A percentile compares a stretch with the other conserved stretches of the same genome.
phyloP scores from a whole-genome alignment of 2,329 filamentous ascomycete species.

The Pseudogymnoascus verrucosus region DNA sequence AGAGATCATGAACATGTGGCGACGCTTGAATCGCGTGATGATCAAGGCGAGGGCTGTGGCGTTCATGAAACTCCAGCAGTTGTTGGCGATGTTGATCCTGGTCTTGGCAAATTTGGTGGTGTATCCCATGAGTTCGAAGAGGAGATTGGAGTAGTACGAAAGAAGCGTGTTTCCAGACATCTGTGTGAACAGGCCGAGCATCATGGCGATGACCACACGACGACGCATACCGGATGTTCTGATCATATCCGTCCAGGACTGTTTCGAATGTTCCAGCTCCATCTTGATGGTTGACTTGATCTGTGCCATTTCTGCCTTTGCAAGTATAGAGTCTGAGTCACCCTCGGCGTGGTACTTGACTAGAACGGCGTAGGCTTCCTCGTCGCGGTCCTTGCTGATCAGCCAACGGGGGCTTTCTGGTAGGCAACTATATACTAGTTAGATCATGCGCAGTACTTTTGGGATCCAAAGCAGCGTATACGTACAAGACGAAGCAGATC shows the following conservation, averaged over 20 bases:
- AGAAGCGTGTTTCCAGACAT: slow-evolving; percentile 41
- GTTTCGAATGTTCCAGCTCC: slow-evolving; percentile 45
- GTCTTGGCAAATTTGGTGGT: slow-evolving; percentile 35
- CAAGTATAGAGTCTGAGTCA: slow-evolving; percentile 41
- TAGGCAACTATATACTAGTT: slow-evolving; percentile 29
- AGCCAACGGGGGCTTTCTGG: slow-evolving; percentile 51
- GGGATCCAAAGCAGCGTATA: not conserved
- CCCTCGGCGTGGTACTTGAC: slow-evolving; percentile 44
- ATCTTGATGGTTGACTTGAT: slow-evolving; percentile 49
- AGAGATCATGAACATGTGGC: slow-evolving; percentile 45
- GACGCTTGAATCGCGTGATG: slow-evolving; percentile 36
- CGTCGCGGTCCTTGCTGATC: slow-evolving; percentile 47
- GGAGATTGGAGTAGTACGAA: slow-evolving; percentile 41
- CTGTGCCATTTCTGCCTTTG: slow-evolving; percentile 52
- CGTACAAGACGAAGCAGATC: slow-evolving; percentile 20
- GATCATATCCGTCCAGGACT: slow-evolving; percentile 46
- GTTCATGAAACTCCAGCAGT: slow-evolving; percentile 38
- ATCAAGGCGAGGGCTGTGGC: slow-evolving; percentile 35
- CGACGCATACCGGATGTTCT: slow-evolving; percentile 41
- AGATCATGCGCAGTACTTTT: not conserved
- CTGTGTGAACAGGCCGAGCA: slow-evolving; percentile 47
- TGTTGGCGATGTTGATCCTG: slow-evolving; percentile 38
- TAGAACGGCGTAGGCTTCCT: slow-evolving; percentile 49
- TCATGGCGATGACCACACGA: slow-evolving; percentile 39
- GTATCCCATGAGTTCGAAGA: slow-evolving; percentile 40